Evolutionary conservation across 441 rosid genomes (phyloP).

Genomic region (Jatropha multifida): DNA sequence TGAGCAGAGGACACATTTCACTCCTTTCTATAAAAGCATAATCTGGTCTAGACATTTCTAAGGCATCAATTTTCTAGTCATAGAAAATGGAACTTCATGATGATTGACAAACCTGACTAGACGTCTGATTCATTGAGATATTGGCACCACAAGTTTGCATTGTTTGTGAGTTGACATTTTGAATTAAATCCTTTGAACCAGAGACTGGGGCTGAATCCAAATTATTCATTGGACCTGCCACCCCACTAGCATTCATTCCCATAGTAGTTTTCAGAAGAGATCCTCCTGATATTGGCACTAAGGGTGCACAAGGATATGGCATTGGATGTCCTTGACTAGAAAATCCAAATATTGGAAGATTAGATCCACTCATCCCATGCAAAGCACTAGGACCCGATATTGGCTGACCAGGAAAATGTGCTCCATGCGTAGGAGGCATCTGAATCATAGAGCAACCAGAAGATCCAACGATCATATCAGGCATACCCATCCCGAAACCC

Average conservation of each 20-base stretch:
- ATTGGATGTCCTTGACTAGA: constrained; percentile 50
- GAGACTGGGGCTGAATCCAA: constrained; percentile 40
- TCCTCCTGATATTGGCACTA: constrained; percentile 51
- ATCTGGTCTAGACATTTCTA: constrained; percentile 1
- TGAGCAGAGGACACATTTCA: background rate
- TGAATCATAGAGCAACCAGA: constrained; percentile 49
- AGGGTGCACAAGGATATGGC: constrained; percentile 44
- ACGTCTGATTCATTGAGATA: constrained; percentile 40
- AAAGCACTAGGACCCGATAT: constrained; percentile 36
- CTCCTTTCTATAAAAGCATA: constrained; percentile 1
- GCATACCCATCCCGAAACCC: constrained; percentile 67
- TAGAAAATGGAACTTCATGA: constrained; percentile 27
- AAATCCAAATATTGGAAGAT: constrained; percentile 48
- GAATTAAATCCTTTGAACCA: constrained; percentile 40
- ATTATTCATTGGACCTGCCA: constrained; percentile 36
- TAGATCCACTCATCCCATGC: constrained; percentile 45
- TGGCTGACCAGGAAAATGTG: constrained; percentile 45
- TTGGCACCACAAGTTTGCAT: constrained; percentile 29
- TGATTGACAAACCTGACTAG: constrained; percentile 49
- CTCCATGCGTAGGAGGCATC: constrained; percentile 50
- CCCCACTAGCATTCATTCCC: constrained; percentile 33
- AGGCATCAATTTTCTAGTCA: constrained; percentile 20
- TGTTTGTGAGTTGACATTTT: constrained; percentile 39
- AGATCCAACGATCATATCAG: constrained; percentile 50
- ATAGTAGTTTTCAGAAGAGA: constrained; percentile 35